These are phyloP conservation scores for Cordyceps cateniannulata DNA, from an alignment of 2,329 filamentous ascomycete genomes.

Conservation along the genomic window DNA sequence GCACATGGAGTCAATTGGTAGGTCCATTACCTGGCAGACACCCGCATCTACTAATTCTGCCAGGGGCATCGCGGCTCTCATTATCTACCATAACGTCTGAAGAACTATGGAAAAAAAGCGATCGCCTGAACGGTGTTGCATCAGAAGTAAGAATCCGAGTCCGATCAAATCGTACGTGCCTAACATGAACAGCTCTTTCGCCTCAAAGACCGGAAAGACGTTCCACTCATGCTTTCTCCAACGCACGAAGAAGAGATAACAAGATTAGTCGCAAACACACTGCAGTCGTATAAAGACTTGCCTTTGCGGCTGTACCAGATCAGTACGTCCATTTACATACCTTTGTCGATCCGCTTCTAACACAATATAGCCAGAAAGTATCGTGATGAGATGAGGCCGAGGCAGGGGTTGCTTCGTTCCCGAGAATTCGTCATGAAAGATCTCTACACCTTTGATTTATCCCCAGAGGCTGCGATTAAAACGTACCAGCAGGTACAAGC, in stretches of 20 bases:
- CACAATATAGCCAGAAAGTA: conserved; percentile 70
- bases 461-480: conserved; percentile 57
- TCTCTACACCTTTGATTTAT: conserved; percentile 87
- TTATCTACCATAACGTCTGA: conserved; percentile 83
- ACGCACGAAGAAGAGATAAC: conserved; percentile 98
- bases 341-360: conserved; percentile 15
- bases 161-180: conserved; percentile 8
- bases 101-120: conserved; percentile 74
- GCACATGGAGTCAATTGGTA: conserved; percentile 74
- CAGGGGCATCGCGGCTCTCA: conserved; percentile 72
- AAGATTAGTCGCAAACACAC: conserved; percentile 61
- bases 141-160: conserved; percentile 56
- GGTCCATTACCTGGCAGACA: conserved; percentile 12
- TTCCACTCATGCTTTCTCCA: conserved; percentile 71
- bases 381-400: conserved; percentile 81
- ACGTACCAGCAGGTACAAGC: conserved; percentile 71
- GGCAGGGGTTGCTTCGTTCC: conserved; percentile 79
- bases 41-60: not conserved
- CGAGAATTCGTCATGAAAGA: conserved; percentile 98
- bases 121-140: conserved; percentile 64
- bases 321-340: conserved; percentile 41
- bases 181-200: conserved; percentile 60
- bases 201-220: conserved; percentile 71
- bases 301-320: conserved; percentile 89
- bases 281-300: conserved; percentile 79